Evolutionary conservation across 331 rosid species (phyloP), one percentile per base, ranked within the genome.

Genomic region (Dryas integrifolia): DNA sequence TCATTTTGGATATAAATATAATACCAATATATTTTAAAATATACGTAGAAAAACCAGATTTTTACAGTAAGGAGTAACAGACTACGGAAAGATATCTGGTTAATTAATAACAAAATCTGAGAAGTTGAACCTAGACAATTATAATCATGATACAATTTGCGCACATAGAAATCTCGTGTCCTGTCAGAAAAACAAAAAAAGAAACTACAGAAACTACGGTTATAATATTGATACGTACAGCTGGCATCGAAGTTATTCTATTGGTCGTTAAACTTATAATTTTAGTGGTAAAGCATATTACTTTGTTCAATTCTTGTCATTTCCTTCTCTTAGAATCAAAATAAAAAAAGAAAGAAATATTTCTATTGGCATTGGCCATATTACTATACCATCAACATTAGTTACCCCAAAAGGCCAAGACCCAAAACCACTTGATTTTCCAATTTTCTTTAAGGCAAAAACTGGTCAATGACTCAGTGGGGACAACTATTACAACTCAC

Each of bases 61-160:
- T 30, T 30, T 30, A 30, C 35, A 1, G 3, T 30, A 30, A 30
- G 2, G 35, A 30, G 35, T 30, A 39, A 15, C 6, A 39, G 14
- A 15, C 40, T 2, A 7, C 12, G 1, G 39, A 0, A 7, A 3
- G 1, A 63, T 63, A 55, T 70, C 4, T 18, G 12, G 12, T 0
- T 18, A 45, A 52, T 40, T 39, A 13, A 67, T 58, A 48, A 69
- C 24, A 46, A 40, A 15, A 77, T 77, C 46, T 7, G 67, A 62
- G 66, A 70, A 67, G 49, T 35, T 47, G 1, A 16, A 50, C 7
- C 5, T 2, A 24, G 0, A 44, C 0, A 0, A 11, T 24, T 2
- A 7, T 41, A n/a, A 9, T 7, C 7, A n/a, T 0, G 2, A 41
- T 7, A n/a, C 6, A 15, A 62, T 62, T 39, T 62, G 5, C 30